Base-by-base conservation (phyloP, 371 early-diverging fungal species). In the Mortierella sp. region DNA sequence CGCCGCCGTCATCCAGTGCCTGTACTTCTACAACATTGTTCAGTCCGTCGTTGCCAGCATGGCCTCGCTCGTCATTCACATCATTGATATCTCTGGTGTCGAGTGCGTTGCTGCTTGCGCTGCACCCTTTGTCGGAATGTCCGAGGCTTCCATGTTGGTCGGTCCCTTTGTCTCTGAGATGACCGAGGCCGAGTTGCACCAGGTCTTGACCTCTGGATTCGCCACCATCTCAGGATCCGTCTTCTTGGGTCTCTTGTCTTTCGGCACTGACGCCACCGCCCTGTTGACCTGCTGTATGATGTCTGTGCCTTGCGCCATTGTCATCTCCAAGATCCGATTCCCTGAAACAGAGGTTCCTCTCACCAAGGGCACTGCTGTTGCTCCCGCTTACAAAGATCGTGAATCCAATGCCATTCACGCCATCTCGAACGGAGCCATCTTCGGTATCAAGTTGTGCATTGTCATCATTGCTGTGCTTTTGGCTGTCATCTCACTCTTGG, bases 161-260 rank as follows among this genome's bases (percentile, higher is more conserved):
- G 84, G 86, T 41, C 94, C 95, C 46, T 94, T 93, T 71, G 79
- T 96, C 27, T 88, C 90, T 38, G 89, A 88, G 72, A 90, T 95
- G 94, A 96, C 96, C 24, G 80, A 72, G 7, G 88, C 94, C 2
- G 96, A 96, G 81, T 71, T 96, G 64, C 95, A 95, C 80, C 88
- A 94, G 54, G 87, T 90, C 83, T 91, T 96, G 94, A 88, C 91
- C n/a, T 93, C 94, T 50, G 96, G 95, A 39, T 96, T 96, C 82
- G 90, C 95, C 23, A 95, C 96, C 57, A 89, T 94, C 64, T 88
- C 94, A 24, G 96, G 96, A n/a, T 94, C 95, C n/a, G 92, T 93
- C n/a, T 79, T 95, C 34, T 84, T 90, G 60, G 92, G 87, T 24
- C 91, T 91, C 65, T 81, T 91, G 67, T 76, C 85, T 4, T 81